These are phyloP conservation scores for Copromyces sp. DNA, from an alignment of 495 filamentous ascomycete genomes.

Conservation along the genomic window DNA sequence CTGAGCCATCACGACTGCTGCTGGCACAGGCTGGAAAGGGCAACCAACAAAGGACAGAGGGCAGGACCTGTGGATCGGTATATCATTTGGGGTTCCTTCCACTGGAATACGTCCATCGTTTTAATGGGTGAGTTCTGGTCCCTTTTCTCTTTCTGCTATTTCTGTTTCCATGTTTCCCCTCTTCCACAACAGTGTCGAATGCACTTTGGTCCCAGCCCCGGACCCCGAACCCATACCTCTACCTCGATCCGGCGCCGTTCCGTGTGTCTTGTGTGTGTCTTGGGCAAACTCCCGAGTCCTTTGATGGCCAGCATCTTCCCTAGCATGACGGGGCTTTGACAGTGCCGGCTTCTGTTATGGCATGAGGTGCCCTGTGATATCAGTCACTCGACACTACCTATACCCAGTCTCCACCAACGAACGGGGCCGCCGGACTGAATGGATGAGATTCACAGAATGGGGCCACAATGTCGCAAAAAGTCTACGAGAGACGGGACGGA, in stretches of 20 bases:
- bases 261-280: not conserved
- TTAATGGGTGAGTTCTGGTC: not conserved
- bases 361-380: not conserved
- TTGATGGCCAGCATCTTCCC: too few species aligned
- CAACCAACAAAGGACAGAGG: not conserved
- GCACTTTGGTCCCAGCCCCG: constrained; percentile 3
- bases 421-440: not conserved
- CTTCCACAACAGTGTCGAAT: not conserved
- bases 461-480: constrained; percentile 1
- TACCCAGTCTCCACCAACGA: not conserved
- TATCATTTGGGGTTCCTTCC: not conserved
- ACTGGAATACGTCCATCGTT: not conserved
- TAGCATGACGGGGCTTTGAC: too few species aligned
- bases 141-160: not conserved
- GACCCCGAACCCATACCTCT: not conserved
- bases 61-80: not conserved
- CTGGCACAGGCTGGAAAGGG: not conserved
- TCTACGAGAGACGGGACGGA: not conserved
- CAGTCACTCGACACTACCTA: not conserved
- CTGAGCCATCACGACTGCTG: not conserved
- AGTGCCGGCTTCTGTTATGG: not conserved
- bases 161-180: not conserved
- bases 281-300: not conserved
- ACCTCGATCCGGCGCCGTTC: not conserved
- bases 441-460: not conserved